These are phyloP conservation scores for Kickxella alabastrina DNA, from an alignment of 192 early-diverging fungal genomes.

Conservation along the genomic window DNA sequence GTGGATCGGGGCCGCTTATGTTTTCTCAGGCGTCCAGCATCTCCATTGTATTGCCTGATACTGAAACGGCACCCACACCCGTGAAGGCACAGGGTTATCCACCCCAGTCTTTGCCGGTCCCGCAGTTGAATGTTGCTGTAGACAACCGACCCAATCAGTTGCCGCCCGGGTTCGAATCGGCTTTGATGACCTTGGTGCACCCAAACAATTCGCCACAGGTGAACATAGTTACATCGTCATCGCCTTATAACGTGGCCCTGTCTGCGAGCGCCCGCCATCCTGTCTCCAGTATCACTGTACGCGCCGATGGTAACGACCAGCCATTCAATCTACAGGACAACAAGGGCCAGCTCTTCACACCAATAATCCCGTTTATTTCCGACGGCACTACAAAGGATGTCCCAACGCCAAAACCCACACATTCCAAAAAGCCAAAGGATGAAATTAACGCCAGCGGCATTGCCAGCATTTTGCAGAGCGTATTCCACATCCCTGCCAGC, in stretches of 20 bases:
- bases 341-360: constrained; percentile 8
- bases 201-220: neutral
- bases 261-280: neutral
- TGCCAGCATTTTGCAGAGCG: constrained; percentile 32
- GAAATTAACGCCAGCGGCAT: constrained; percentile 30
- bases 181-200: neutral
- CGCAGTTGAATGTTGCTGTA: no score
- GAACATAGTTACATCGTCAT: constrained; percentile 2
- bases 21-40: no score
- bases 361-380: constrained; percentile 41
- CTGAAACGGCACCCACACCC: no score
- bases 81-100: no score
- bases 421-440: constrained; percentile 1
- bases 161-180: neutral
- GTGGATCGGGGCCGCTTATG: no score
- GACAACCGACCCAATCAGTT: no score
- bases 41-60: no score
- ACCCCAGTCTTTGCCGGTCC: no score
- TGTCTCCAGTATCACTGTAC: neutral
- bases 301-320: neutral
- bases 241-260: neutral
- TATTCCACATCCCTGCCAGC: constrained; percentile 36
- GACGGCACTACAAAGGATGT: constrained; percentile 18
- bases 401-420: constrained; percentile 4
- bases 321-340: constrained; percentile 12